These are phyloP conservation scores for Abelmoschus esculentus DNA, from an alignment of 345 rosid genomes.

Conservation along the genomic window DNA sequence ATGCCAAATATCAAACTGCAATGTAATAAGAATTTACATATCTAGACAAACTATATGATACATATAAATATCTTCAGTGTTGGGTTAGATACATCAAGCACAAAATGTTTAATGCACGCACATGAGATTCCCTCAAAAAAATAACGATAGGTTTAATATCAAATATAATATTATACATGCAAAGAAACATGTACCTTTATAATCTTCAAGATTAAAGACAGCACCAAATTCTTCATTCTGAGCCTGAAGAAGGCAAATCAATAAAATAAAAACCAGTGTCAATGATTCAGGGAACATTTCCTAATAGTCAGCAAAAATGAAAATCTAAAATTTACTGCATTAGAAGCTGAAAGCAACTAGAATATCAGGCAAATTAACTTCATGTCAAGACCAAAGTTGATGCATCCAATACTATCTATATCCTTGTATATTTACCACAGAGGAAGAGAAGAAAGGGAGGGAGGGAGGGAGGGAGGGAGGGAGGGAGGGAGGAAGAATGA, in stretches of 20 bases:
- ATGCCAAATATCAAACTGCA: not conserved
- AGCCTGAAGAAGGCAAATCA: constrained; percentile 41
- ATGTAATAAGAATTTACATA: not conserved
- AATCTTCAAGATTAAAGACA: constrained; percentile 89
- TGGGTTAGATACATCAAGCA: not conserved
- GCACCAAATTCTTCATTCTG: constrained; percentile 77
- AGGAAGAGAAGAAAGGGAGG: not conserved
- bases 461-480: not conserved
- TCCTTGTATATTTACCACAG: not conserved
- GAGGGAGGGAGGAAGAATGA: not conserved
- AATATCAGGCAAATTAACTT: constrained; percentile 1
- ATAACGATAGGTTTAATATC: not conserved
- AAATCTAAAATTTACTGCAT: not conserved
- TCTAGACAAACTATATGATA: not conserved
- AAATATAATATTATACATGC: not conserved
- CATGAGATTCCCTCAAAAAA: not conserved
- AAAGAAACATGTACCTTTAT: constrained; percentile 48
- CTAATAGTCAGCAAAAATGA: constrained; percentile 5
- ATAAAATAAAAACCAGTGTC: not conserved
- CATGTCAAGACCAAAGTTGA: not conserved
- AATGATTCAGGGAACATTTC: constrained; percentile 11
- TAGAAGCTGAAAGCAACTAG: constrained; percentile 3
- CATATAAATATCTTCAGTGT: not conserved
- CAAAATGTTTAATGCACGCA: not conserved
- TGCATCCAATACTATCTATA: not conserved